phyloP scores from a whole-genome alignment of 495 filamentous ascomycete genomes.

The Melanomma pulvis-pyrius region DNA sequence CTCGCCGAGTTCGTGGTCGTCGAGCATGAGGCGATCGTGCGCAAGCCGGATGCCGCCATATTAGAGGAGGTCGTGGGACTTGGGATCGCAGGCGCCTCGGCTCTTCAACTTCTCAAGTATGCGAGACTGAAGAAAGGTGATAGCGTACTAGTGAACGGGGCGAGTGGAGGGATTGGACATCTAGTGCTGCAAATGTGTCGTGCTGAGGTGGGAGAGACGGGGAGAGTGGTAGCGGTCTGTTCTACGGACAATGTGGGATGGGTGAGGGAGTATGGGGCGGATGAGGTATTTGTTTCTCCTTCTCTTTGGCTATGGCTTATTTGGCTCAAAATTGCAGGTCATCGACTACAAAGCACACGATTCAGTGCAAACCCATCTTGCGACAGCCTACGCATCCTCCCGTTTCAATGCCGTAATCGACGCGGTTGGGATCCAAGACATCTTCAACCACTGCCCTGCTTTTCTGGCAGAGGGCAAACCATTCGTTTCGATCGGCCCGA shows the following conservation, averaged over 20 bases:
- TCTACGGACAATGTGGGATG: slow-evolving; percentile 42
- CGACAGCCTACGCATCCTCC: slow-evolving; percentile 14
- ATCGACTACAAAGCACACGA: slow-evolving; percentile 12
- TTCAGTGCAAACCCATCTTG: slow-evolving; percentile 36
- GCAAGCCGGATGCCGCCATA: slow-evolving; percentile 30
- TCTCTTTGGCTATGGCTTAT: background rate
- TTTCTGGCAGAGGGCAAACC: slow-evolving; percentile 44
- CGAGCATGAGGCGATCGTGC: slow-evolving; percentile 36
- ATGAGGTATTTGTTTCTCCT: slow-evolving; percentile 31
- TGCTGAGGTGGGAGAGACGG: slow-evolving; percentile 41
- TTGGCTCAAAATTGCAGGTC: background rate
- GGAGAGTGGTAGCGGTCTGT: slow-evolving; percentile 48
- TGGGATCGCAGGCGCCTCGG: slow-evolving; percentile 44
- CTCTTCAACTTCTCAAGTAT: slow-evolving; percentile 37
- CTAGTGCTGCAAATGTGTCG: slow-evolving; percentile 48
- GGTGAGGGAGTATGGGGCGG: slow-evolving; percentile 45
- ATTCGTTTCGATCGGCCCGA: slow-evolving; percentile 44
- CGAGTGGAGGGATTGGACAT: slow-evolving; percentile 49
- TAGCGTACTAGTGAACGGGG: slow-evolving; percentile 46
- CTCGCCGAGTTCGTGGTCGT: slow-evolving; percentile 46
- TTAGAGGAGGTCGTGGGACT: slow-evolving; percentile 44
- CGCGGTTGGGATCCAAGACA: slow-evolving; percentile 41
- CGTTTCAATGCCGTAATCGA: slow-evolving; percentile 47
- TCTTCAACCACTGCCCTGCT: slow-evolving; percentile 39
- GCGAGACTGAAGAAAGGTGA: slow-evolving; percentile 30